These are phyloP conservation scores for Ganoderma meredithae DNA, from an alignment of 1,284 basidiomycete genomes.

Conservation along the genomic window DNA sequence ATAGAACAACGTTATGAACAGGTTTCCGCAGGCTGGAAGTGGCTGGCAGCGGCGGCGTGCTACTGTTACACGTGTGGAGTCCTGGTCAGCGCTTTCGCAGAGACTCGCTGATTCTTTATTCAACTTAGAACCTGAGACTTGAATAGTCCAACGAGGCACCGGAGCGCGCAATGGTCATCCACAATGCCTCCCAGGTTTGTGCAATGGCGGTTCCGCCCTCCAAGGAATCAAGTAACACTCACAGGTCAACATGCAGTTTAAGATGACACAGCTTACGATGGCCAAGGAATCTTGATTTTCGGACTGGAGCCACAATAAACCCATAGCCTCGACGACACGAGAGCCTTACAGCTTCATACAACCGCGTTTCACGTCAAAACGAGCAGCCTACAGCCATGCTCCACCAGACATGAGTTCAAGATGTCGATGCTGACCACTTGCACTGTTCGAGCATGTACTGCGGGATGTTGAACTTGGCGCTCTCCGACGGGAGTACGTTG, in stretches of 20 bases:
- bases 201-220: neutral
- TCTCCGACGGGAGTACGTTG: slow-evolving; percentile 40
- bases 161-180: neutral
- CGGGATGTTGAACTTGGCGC: slow-evolving; percentile 41
- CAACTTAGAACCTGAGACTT: neutral
- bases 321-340: neutral
- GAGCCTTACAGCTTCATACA: neutral
- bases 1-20: neutral
- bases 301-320: neutral
- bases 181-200: neutral
- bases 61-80: neutral
- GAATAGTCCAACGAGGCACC: neutral
- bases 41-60: neutral
- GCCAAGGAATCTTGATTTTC: neutral
- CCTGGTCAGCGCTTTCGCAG: neutral
- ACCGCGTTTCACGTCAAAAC: neutral
- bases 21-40: neutral
- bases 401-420: neutral
- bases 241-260: neutral
- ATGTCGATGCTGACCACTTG: neutral
- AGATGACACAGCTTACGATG: neutral
- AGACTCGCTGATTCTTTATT: neutral
- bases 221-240: neutral
- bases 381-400: neutral
- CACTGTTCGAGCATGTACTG: slow-evolving; percentile 44